Evolutionary conservation across 1,284 basidiomycete species (phyloP), one percentile per base, ranked within the genome.

Genomic region (Phylloboletellus chloephorus): DNA sequence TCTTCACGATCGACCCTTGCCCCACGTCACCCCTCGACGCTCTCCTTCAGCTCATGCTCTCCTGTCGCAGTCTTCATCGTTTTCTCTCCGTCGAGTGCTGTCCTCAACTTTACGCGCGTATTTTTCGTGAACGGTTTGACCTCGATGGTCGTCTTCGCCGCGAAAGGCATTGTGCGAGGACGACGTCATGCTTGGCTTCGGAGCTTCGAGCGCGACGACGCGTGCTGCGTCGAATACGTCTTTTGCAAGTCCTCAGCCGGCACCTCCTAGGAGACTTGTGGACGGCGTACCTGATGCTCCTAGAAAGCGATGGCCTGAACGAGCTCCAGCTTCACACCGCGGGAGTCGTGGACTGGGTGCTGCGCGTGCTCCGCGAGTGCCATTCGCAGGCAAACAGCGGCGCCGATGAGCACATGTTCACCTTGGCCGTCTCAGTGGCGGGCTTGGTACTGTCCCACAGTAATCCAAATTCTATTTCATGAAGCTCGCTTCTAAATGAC

Each of bases 41-140:
- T 42, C 54, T 80, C 47, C 52, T 67, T n/a, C 55, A 60, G 9
- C 64, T 80, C 25, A 52, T 70, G 26, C 57, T 68, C 37, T 68
- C 71, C 6, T 71, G 59, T 40, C 69, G 68, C 1, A 54, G 61
- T 0, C 52, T 82, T 10, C 60, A 77, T 39, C 54, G 59, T 19
- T 56, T 66, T 4, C 67, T 85, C 10, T 66, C 64, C 43, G 38
- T 68, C 39, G 47, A 53, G 8, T 49, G 60, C 15, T 76, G 74
- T 37, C 74, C 81, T 0, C 68, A 77, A 35, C 67, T 86, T 25
- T 86, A 84, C 53, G 78, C 80, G 7, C 58, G 65, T 40, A 67
- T 85, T 5, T 87, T 80, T 55, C 65, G 66, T 10, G 56, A 60
- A 16, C 68, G 65, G 41, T 85, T 82, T 48, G 79, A 82, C 53